Base-by-base conservation (phyloP, 257 asterid species). In the Przewalskia tangutica region DNA sequence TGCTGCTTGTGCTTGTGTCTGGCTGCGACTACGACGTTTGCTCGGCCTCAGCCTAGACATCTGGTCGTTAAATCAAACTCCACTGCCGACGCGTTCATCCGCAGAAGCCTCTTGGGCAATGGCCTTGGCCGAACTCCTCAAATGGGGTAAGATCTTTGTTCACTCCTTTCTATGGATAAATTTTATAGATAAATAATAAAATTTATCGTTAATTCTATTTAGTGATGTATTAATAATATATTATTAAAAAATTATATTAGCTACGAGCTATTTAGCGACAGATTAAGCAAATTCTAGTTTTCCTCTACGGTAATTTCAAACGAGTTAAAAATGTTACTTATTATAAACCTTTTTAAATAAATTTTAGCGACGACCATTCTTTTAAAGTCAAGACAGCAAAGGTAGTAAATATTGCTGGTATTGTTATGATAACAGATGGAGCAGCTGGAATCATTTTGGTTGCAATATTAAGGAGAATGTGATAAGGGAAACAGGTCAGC, bases 361-460 rank as follows among this genome's bases (percentile, higher is more conserved):
- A 50, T 20, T 20, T 11, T 14, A 75, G 64, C 38, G 62, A 62
- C 3, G 20, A 48, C 27, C 51, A 18, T 60, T 11, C 18, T 18
- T 16, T 27, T 27, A 27, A 50, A 79, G 40, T 62, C n/a, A 62
- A 6, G 32, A 27, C 32, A 27, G 32, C 32, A 27, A 62, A 62
- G 68, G 3, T 10, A 8, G 65, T 0, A 7, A 60, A 46, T 46
- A 46, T 46, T 46, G 9, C 0, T 46, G 12, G 11, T 10, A 60
- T 20, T 56, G 54, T 46, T 53, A 18, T 70, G 79, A 78, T 76
- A 20, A 14, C 92, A 95, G 99, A 87, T 95, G 99, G 99, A 95
- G 89, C 85, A 95, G 99, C 88, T 95, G 99, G 99, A 95, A 95
- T 81, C 99, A 94, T 82, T 95, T 95, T 77, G 85, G 56, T 4